A percentile compares a stretch with the other conserved stretches of the same genome.
phyloP scores from a whole-genome alignment of 768 basidiomycete species.

The Russula vinacea region DNA sequence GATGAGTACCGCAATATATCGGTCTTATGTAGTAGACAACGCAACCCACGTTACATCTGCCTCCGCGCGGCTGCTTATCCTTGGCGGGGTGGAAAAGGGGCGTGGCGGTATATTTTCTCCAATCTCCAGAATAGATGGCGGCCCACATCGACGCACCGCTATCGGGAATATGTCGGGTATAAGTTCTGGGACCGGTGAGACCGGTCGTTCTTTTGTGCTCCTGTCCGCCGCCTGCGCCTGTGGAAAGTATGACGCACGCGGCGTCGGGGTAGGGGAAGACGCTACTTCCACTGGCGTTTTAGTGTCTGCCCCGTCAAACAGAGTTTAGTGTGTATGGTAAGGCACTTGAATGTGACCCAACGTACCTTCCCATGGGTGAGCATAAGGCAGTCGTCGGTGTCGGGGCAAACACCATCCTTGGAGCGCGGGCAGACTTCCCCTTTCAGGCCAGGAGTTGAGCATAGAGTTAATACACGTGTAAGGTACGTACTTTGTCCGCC shows the following conservation, averaged over 20 bases:
- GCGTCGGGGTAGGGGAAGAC: slow-evolving; percentile 12
- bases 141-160: neutral
- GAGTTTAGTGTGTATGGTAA: neutral
- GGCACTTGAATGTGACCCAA: neutral
- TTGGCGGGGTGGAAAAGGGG: slow-evolving; percentile 26
- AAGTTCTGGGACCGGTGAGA: slow-evolving; percentile 4
- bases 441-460: slow-evolving; percentile 14
- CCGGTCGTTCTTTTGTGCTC: neutral
- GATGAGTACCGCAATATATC: neutral
- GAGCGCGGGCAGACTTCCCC: slow-evolving; percentile 34
- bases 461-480: neutral
- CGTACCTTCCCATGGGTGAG: slow-evolving; percentile 32
- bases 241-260: slow-evolving; percentile 19
- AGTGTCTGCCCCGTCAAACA: neutral
- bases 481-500: slow-evolving; percentile 38
- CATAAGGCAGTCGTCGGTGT: slow-evolving; percentile 34
- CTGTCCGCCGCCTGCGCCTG: neutral
- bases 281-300: slow-evolving; percentile 6
- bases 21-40: neutral
- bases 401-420: slow-evolving; percentile 33
- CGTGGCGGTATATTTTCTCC: slow-evolving; percentile 21
- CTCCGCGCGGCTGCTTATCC: slow-evolving; percentile 17
- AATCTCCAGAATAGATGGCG: neutral
- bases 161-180: slow-evolving; percentile 10
- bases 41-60: slow-evolving; percentile 2